Base-by-base conservation (phyloP, 2,329 filamentous ascomycete species). In the Aspergillus quadrilineatus region DNA sequence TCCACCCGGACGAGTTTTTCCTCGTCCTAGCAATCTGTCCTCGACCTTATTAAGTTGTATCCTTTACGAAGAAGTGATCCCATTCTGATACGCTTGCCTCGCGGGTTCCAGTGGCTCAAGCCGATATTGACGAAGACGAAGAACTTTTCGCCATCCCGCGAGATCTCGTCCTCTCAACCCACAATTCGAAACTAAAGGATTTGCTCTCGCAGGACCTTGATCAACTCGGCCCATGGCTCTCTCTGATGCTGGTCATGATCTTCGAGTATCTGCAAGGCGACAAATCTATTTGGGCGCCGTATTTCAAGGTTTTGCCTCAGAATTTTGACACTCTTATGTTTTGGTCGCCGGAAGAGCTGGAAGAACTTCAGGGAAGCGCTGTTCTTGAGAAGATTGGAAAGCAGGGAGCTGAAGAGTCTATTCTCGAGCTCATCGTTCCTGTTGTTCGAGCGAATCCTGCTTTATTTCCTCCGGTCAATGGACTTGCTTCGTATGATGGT, bases 261-360 rank as follows among this genome's bases (percentile, higher is more conserved):
- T 90, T 90, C 73, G 91, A 96, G 75, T 79, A 80, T 59, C 80
- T 86, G 72, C 70, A 77, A 49, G 78, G 85, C 73, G 49, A 77
- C 65, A 58, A 75, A 1, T 95, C 91, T 1, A 76, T 74, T 7
- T 96, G 92, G 92, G 84, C 85, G 61, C 80, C 86, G 0, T 96
- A 96, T 72, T 86, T 96, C 63, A 81, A 86, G 56, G 79, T 96
- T 17, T 80, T 96, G 4, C 91, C 91, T 2, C 69, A 70, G 52
- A 67, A 75, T 1, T 96, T 96, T 68, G 85, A 94, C 70, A 95
- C 90, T 2, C 82, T 93, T 62, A 96, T 97, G 89, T 96, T 92
- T 75, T 97, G 92, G 92, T 78, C 82, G 1, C 77, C 82, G 0
- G 75, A 78, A 1, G 91, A 96, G 70, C 79, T 96, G 2, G 75